Base-by-base conservation (phyloP, 805 yeast genomes). In the Zygoascus bituminiphila region DNA sequence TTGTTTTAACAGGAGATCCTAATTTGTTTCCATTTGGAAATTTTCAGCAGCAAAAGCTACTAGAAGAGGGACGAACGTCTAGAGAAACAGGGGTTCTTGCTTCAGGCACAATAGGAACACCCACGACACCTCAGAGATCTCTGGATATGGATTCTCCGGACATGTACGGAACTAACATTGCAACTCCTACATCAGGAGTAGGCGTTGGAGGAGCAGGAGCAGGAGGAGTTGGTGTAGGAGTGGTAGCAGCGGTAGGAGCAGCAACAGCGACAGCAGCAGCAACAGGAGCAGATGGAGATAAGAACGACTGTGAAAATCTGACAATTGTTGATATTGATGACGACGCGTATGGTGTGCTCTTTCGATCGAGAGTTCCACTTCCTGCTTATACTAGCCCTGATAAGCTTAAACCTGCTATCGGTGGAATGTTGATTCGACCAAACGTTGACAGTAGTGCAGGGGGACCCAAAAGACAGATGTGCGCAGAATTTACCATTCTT, bases 141-240 rank as follows among this genome's bases (percentile, higher is more conserved):
- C 36, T 38, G 17, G 61, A 53, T 21, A 22, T 45, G 17, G 65
- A 62, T 33, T 60, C 66, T 9, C 67, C 67, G 10, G 67, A 62
- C 33, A 51, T 54, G 35, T 59, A 56, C 35, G 51, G 54, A 5
- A 40, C 36, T 20, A 50, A 45, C 29, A 44, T 51, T n/a, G 52
- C 53, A 7, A 55, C 58, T 8, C 58, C 58, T 12, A 39, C 53
- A 1, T 25, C 42, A 22, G n/a, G n/a, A n/a, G n/a, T n/a, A n/a
- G n/a, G n/a, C n/a, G n/a, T n/a, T n/a, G n/a, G n/a, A n/a, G n/a
- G n/a, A n/a, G n/a, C n/a, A n/a, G n/a, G n/a, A n/a, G n/a, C n/a
- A n/a, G n/a, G n/a, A n/a, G n/a, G n/a, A n/a, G n/a, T n/a, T n/a
- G n/a, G n/a, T n/a, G n/a, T n/a, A n/a, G n/a, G n/a, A n/a, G n/a